Base-by-base conservation (phyloP, 768 basidiomycete genomes). In the Coprinellus aureogranulatus region DNA sequence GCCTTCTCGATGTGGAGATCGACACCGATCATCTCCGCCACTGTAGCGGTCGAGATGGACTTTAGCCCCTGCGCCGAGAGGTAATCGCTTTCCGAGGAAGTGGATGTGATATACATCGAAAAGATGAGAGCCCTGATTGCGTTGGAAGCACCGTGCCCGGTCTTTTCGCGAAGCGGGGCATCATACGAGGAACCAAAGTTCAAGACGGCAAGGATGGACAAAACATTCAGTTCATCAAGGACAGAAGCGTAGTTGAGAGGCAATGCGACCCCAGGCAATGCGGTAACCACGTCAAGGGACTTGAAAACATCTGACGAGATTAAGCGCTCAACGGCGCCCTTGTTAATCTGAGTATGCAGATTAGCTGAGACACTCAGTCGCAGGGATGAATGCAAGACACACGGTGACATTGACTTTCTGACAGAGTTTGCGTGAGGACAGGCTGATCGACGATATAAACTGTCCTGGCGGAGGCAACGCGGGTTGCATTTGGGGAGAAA, bases 181-280 rank as follows among this genome's bases (percentile, higher is more conserved):
- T 90, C 88, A 69, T 90, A 94, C 34, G 89, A 90, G 1, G 89
- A 90, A 4, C 81, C 89, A 68, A 94, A 91, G 68, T 94, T 94
- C 31, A 96, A 79, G 16, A 94, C 77, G 2, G 87, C 84, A 41
- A 94, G 82, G 8, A 90, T 70, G 45, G 87, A 84, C n/a, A 94
- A 73, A 27, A 94, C 75, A 69, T 93, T 94, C 58, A 96, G 76
- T 71, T 96, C 93, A 42, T 88, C 82, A 4, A 84, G 72, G 20
- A 79, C 70, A 0, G 88, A 87, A 37, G 88, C 76, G 63, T 94
- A 96, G 2, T 87, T 86, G 51, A 96, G 81, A 2, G 93, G 93
- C 57, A 95, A 76, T 5, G 82, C 75, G 50, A 92, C 76, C 27
- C 91, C 91, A 70, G 93, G 90, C 18, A 78, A 70, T 16, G 70